A percentile compares a stretch with the other conserved stretches of the same genome.
Conservation (phyloP, 371 early-diverging fungal genomes). For the Nematocida sp. region DNA sequence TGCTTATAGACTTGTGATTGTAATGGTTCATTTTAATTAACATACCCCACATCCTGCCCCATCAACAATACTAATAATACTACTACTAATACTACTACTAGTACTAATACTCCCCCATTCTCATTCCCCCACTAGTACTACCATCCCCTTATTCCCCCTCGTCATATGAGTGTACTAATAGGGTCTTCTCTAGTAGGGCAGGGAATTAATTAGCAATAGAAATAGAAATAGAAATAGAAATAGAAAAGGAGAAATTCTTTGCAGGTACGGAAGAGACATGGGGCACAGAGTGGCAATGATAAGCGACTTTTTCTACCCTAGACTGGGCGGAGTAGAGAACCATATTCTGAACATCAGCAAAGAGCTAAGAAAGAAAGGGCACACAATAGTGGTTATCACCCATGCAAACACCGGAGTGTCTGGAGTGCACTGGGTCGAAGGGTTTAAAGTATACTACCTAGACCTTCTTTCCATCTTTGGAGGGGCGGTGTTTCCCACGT, state of each 20-base stretch:
- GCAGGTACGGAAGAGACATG: conserved; percentile 1
- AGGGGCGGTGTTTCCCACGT: conserved; percentile 81
- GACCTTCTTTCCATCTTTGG: conserved; percentile 75
- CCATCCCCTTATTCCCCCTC: background rate
- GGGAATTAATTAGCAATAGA: background rate
- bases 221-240: background rate
- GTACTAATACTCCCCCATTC: too few species aligned
- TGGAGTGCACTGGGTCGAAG: conserved; percentile 57
- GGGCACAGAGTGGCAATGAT: conserved; percentile 62
- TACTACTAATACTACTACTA: too few species aligned
- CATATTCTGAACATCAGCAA: conserved; percentile 85
- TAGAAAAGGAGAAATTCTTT: background rate
- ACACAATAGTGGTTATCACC: conserved; percentile 70
- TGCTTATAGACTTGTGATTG: too few species aligned
- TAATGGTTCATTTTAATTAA: too few species aligned
- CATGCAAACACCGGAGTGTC: conserved; percentile 66
- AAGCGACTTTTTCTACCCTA: conserved; percentile 89
- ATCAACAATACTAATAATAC: too few species aligned
- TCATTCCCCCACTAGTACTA: too few species aligned
- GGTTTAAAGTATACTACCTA: conserved; percentile 86
- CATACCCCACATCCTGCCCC: too few species aligned
- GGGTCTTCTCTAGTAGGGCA: too few species aligned
- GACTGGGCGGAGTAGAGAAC: conserved; percentile 91
- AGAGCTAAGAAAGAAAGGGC: conserved; percentile 77
- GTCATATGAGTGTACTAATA: background rate